Percentiles rank a stretch among this genome's conserved stretches.
phyloP scores from a whole-genome alignment of 2,329 filamentous ascomycete genomes.

The Colletotrichum simmondsii region DNA sequence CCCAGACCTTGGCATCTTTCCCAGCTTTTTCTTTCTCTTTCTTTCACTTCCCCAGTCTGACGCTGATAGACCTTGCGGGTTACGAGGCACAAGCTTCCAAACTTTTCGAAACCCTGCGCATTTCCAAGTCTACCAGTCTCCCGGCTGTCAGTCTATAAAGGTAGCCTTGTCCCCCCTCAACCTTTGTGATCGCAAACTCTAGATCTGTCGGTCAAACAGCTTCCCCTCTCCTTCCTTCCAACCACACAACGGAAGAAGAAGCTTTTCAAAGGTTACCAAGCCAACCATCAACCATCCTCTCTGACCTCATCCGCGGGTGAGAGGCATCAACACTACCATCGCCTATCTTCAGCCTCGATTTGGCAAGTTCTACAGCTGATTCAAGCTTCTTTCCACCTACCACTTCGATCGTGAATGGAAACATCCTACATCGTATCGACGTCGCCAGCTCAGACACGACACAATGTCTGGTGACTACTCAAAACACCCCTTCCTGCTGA shows the following conservation, averaged over 20 bases:
- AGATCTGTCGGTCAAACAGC: conserved; percentile 9
- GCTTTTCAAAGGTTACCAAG: conserved; percentile 10
- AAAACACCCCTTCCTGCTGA: conserved; percentile 70
- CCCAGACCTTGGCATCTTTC: conserved; percentile 29
- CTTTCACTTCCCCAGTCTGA: neutral
- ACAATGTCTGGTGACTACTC: conserved; percentile 59
- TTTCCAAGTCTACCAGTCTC: conserved; percentile 23
- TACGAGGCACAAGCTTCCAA: conserved; percentile 22
- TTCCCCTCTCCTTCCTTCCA: conserved; percentile 12
- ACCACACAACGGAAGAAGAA: conserved; percentile 11
- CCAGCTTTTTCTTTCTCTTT: conserved; percentile 5
- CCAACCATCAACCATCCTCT: conserved; percentile 26
- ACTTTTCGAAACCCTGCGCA: conserved; percentile 25
- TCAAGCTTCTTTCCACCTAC: neutral
- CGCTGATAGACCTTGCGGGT: conserved; percentile 10
- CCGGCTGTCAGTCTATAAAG: conserved; percentile 31
- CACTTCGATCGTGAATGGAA: conserved; percentile 20
- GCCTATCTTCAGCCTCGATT: neutral
- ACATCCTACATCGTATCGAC: neutral
- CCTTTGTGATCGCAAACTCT: neutral
- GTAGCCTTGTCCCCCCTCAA: conserved; percentile 27
- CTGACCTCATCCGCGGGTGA: conserved; percentile 4
- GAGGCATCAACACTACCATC: neutral
- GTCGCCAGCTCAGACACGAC: conserved; percentile 31
- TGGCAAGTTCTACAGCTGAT: neutral